Percentiles rank a stretch among this genome's conserved stretches.
Evolutionary conservation across 495 filamentous ascomycete species (phyloP).

Genomic region (Aspergillus affinis): DNA sequence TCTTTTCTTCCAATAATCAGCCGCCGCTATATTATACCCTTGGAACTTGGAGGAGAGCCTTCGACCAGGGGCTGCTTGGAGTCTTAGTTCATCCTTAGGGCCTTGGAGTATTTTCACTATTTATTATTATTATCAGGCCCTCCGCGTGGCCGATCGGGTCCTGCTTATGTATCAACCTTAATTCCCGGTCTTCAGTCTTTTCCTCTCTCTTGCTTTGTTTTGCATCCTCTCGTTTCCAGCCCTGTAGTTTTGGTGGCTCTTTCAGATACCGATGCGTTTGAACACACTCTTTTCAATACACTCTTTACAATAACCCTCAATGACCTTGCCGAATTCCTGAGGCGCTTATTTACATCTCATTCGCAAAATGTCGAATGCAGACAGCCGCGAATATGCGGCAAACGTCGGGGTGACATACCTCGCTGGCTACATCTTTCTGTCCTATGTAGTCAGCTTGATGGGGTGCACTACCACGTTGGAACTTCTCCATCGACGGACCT

Average conservation of each 20-base stretch:
- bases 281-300: neutral
- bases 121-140: neutral
- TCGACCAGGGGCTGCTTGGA: slow-evolving; percentile 8
- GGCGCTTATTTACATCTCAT: slow-evolving; percentile 7
- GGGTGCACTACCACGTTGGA: slow-evolving; percentile 79
- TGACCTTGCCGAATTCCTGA: slow-evolving; percentile 5
- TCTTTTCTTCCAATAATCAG: slow-evolving; percentile 1
- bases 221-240: neutral
- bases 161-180: neutral
- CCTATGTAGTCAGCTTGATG: slow-evolving; percentile 74
- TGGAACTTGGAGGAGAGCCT: slow-evolving; percentile 10
- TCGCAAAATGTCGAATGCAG: slow-evolving; percentile 25
- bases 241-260: neutral
- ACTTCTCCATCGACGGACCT: slow-evolving; percentile 74
- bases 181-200: neutral
- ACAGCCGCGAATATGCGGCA: slow-evolving; percentile 8
- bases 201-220: neutral
- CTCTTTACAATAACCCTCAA: slow-evolving; percentile 4
- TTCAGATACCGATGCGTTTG: slow-evolving; percentile 5
- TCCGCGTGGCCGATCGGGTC: neutral
- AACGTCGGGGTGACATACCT: slow-evolving; percentile 47
- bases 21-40: slow-evolving; percentile 1
- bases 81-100: slow-evolving; percentile 2
- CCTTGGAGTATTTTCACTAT: neutral
- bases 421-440: slow-evolving; percentile 65